These are phyloP conservation scores for Nannochloris sp. DNA, from an alignment of 139 green algal genomes.

Conservation along the genomic window DNA sequence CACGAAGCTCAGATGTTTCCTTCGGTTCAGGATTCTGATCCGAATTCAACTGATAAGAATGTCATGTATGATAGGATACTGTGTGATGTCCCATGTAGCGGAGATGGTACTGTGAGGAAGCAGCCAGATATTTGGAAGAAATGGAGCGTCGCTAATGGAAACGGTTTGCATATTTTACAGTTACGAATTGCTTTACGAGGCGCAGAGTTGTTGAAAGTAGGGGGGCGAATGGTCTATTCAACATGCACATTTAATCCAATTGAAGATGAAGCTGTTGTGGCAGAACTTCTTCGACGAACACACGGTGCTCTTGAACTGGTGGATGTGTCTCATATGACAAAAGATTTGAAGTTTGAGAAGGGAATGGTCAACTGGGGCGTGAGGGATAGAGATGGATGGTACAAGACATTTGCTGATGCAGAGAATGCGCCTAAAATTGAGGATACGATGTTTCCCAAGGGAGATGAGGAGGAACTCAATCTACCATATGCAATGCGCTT, in stretches of 20 bases:
- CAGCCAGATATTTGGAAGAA: slow-evolving; percentile 91
- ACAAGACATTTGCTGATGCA: slow-evolving; percentile 48
- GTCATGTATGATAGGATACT: slow-evolving; percentile 87
- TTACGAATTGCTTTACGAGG: slow-evolving; percentile 73
- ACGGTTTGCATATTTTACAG: slow-evolving; percentile 87
- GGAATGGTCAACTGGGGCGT: slow-evolving; percentile 77
- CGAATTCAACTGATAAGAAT: slow-evolving; percentile 8
- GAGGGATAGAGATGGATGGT: slow-evolving; percentile 45
- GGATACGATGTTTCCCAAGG: slow-evolving; percentile 73
- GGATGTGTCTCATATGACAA: slow-evolving; percentile 67
- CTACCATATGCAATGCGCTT: slow-evolving; percentile 92
- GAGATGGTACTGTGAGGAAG: slow-evolving; percentile 96
- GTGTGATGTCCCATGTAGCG: slow-evolving; percentile 93
- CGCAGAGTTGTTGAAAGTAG: slow-evolving; percentile 72
- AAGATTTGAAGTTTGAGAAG: slow-evolving; percentile 59
- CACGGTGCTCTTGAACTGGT: slow-evolving; percentile 71
- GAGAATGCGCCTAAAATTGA: slow-evolving; percentile 47
- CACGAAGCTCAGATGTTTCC: slow-evolving; percentile 86
- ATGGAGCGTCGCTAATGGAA: slow-evolving; percentile 67
- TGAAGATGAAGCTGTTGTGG: slow-evolving; percentile 98
- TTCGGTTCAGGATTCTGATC: slow-evolving; percentile 4
- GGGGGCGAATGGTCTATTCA: slow-evolving; percentile 93
- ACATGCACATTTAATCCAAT: slow-evolving; percentile 98
- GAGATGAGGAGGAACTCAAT: slow-evolving; percentile 42
- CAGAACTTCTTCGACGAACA: slow-evolving; percentile 58